These are phyloP conservation scores for Verticillium klebahnii DNA, from an alignment of 2,329 filamentous ascomycete genomes.

Conservation along the genomic window DNA sequence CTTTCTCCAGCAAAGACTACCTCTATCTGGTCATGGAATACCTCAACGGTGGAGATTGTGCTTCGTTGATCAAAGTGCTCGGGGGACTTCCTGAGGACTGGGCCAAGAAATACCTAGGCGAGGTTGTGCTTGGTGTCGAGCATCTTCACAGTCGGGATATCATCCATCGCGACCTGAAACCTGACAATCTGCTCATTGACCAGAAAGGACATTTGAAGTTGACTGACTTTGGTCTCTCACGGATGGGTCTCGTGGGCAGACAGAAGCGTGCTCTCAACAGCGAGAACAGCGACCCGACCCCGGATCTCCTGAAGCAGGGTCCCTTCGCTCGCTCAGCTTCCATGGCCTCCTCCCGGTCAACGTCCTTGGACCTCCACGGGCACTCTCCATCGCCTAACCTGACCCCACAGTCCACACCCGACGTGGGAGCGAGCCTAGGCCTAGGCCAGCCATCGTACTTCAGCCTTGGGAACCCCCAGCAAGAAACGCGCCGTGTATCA, in stretches of 20 bases:
- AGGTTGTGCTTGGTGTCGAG: constrained; percentile 94
- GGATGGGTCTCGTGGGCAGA: constrained; percentile 94
- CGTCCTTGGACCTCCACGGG: constrained; percentile 84
- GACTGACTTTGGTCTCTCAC: constrained; percentile 93
- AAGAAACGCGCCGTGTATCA: constrained; percentile 66
- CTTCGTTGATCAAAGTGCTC: constrained; percentile 90
- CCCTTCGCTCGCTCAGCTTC: constrained; percentile 85
- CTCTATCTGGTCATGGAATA: constrained; percentile 99
- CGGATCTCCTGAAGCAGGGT: constrained; percentile 87
- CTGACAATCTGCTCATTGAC: constrained; percentile 95
- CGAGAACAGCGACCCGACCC: constrained; percentile 73
- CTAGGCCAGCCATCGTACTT: constrained; percentile 89
- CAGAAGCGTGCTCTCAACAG: constrained; percentile 88
- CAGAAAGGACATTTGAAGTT: constrained; percentile 94
- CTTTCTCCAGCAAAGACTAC: constrained; percentile 98
- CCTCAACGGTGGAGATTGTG: constrained; percentile 94
- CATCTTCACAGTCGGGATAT: constrained; percentile 92
- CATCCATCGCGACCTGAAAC: constrained; percentile 94
- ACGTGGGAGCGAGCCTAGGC: constrained; percentile 56
- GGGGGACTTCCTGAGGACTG: constrained; percentile 92
- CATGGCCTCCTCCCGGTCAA: constrained; percentile 83
- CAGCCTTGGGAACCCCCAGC: constrained; percentile 55
- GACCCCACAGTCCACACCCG: constrained; percentile 83
- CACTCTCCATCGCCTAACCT: constrained; percentile 69
- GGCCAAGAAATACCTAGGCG: constrained; percentile 95